Conservation (phyloP, 225 moss, liverwort and hornwort genomes). For the Thuidium tamariscinum region DNA sequence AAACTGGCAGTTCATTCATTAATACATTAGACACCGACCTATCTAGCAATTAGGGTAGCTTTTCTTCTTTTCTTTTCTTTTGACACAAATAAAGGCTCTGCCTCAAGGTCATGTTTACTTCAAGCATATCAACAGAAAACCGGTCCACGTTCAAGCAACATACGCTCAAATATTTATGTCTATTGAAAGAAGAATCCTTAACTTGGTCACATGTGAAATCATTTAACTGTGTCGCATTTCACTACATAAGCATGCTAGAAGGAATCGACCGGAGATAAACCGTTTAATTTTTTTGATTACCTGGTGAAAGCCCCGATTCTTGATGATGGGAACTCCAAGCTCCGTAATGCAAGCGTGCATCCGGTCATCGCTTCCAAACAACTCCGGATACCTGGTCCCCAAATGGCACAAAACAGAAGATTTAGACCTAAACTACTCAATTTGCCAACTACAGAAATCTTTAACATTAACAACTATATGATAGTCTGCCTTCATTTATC, state of each 20-base stretch:
- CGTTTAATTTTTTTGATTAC: not conserved
- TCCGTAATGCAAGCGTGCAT: constrained; percentile 54
- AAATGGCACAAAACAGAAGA: not conserved
- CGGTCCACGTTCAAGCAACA: not conserved
- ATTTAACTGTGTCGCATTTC: not conserved
- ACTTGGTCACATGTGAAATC: not conserved
- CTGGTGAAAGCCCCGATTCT: constrained; percentile 43
- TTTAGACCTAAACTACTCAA: not conserved
- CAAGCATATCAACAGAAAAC: not conserved
- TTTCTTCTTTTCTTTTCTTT: not conserved
- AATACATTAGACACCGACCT: not conserved
- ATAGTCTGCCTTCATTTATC: not conserved
- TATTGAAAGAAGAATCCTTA: not conserved
- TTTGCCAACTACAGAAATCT: not conserved
- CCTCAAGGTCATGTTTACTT: not conserved
- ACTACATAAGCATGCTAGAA: not conserved
- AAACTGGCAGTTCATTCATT: constrained; percentile 27
- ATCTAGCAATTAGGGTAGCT: not conserved
- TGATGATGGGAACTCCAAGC: constrained; percentile 47
- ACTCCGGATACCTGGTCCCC: constrained; percentile 23
- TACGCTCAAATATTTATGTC: no score
- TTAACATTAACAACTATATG: not conserved
- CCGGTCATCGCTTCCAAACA: constrained; percentile 53
- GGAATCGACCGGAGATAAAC: not conserved
- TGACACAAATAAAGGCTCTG: not conserved